Base-by-base conservation (phyloP, 2,329 filamentous ascomycete species). In the Colletotrichum horii region DNA sequence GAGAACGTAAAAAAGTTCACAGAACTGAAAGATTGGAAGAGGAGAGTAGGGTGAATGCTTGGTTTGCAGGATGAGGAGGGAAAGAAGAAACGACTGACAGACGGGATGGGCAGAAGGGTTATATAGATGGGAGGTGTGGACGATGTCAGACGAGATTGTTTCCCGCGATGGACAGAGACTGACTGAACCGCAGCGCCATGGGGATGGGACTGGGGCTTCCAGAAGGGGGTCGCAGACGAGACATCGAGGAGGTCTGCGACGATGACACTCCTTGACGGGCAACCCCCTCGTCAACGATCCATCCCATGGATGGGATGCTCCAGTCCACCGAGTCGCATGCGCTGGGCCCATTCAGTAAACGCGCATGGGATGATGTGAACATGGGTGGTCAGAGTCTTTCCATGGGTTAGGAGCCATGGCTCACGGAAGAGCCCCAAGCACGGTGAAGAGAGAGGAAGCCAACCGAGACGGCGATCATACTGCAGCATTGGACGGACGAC, bases 1-100 rank as follows among this genome's bases (percentile, higher is more conserved):
- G 77, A 77, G 78, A 81, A 80, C 77, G 82, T 81, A 52, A 78
- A 79, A 81, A 81, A 83, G 84, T 83, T 85, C 83, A 80, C 83
- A 84, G 83, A 85, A 85, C 84, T 82, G 78, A 79, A 79, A 81
- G 79, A 75, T 75, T 70, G 76, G 79, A 76, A 74, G 73, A 78
- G 79, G 82, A 80, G 80, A 82, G 79, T 78, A 79, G 66, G 58
- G 73, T 28, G 28, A 24, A 55, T 73, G 70, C 22, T 79, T 81
- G 77, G 77, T 78, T 77, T 72, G 70, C 73, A 66, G 78, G 77
- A 76, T 77, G 76, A 78, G 76, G 75, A 71, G 43, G 70, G 65
- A 36, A 75, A 62, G 26, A 56, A 70, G 69, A 72, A 26, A 66
- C 48, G 58, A 52, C n/a, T 32, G 43, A 69, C 24, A 56, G 70